A percentile compares a stretch with the other conserved stretches of the same genome.
Evolutionary conservation across 148 eudicot species (phyloP).

Genomic region (Amaranthus cruentus): DNA sequence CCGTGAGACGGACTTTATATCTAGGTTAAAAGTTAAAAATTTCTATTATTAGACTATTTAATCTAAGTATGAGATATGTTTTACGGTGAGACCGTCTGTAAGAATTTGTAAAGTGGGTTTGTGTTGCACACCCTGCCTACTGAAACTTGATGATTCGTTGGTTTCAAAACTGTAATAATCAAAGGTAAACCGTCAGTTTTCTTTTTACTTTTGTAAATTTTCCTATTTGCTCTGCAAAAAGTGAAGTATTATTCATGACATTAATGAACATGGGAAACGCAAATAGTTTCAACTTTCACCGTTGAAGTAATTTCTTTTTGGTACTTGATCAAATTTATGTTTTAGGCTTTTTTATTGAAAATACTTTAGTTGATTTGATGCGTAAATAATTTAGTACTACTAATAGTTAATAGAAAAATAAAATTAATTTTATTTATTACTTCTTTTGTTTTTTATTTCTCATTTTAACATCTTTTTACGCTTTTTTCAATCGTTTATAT

Average conservation of each 20-base stretch:
- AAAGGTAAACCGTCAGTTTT: background rate
- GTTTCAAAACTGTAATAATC: conserved; percentile 8
- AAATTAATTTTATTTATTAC: too few relatives aligned
- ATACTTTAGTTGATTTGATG: background rate
- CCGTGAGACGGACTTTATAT: too few relatives aligned
- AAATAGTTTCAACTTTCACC: conserved; percentile 18
- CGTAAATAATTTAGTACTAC: background rate
- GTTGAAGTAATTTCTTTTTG: conserved; percentile 1
- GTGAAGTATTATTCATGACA: too few relatives aligned
- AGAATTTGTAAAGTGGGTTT: background rate
- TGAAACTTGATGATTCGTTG: conserved; percentile 22
- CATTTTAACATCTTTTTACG: too few relatives aligned
- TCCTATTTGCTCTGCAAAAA: background rate
- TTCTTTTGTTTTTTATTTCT: too few relatives aligned
- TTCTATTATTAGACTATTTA: too few relatives aligned
- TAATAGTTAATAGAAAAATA: background rate
- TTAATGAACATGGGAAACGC: background rate
- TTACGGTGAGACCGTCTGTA: too few relatives aligned
- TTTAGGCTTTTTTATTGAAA: conserved; percentile 12
- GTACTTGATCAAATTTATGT: conserved; percentile 17
- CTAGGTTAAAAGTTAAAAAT: too few relatives aligned
- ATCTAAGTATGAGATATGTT: too few relatives aligned
- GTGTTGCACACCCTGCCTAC: conserved; percentile 5
- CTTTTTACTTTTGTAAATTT: conserved; percentile 2
- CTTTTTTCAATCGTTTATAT: too few relatives aligned